These are phyloP conservation scores for Neodidymelliopsis sp. DNA, from an alignment of 2,329 filamentous ascomycete species.

Conservation along the genomic window DNA sequence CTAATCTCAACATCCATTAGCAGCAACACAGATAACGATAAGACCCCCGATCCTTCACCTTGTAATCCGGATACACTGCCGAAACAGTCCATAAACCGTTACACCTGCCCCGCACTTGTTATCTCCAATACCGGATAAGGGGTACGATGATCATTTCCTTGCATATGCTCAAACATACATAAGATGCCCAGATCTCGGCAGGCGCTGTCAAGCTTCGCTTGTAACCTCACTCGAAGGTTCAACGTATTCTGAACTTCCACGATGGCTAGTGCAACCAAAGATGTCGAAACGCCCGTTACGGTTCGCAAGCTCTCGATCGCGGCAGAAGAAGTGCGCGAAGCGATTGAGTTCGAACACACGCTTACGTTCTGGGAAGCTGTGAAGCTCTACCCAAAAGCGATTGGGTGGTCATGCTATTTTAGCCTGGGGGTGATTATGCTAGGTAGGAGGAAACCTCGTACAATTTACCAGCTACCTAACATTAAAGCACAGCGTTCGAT, in stretches of 20 bases:
- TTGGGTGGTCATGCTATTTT: slow-evolving; percentile 66
- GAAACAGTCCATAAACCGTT: background rate
- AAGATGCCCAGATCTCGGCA: slow-evolving; percentile 14
- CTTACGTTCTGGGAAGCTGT: slow-evolving; percentile 49
- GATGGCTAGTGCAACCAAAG: slow-evolving; percentile 9
- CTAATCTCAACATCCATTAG: background rate
- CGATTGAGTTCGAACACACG: slow-evolving; percentile 46
- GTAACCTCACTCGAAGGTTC: background rate
- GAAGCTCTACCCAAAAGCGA: slow-evolving; percentile 55
- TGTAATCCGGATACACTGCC: slow-evolving; percentile 8
- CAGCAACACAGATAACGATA: slow-evolving; percentile 2
- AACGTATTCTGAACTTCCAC: background rate
- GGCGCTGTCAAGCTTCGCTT: slow-evolving; percentile 5
- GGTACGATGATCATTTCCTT: slow-evolving; percentile 9
- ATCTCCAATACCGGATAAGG: slow-evolving; percentile 14
- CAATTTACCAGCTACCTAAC: slow-evolving; percentile 4
- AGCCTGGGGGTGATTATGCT: slow-evolving; percentile 68
- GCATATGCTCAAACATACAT: slow-evolving; percentile 1
- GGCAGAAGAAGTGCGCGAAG: slow-evolving; percentile 42
- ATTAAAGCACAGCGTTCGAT: slow-evolving; percentile 59
- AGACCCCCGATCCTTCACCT: background rate
- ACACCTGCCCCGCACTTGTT: slow-evolving; percentile 11
- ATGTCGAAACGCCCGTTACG: slow-evolving; percentile 7
- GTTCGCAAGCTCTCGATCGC: slow-evolving; percentile 15
- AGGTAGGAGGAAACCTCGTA: slow-evolving; percentile 34